A percentile compares a stretch with the other conserved stretches of the same genome.
Conservation (phyloP, 1,284 basidiomycete genomes). For the Chiua sp. region DNA sequence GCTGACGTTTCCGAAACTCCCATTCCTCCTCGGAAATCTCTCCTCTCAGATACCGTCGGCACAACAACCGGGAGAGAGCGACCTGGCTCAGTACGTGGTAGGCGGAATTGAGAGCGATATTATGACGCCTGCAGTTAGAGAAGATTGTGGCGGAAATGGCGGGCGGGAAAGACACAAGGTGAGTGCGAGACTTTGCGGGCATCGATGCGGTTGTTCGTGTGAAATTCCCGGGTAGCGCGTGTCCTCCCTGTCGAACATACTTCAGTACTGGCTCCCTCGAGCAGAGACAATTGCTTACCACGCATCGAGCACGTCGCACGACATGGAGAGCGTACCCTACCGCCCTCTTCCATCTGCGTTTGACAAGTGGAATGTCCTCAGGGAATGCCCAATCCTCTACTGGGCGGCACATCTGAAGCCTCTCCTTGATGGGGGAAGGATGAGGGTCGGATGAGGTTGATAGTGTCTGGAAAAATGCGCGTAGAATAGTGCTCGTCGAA, state of each 20-base stretch:
- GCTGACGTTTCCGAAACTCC: slow-evolving; percentile 53
- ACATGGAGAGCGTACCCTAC: slow-evolving; percentile 47
- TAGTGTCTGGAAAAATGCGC: slow-evolving; percentile 49
- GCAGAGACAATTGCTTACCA: slow-evolving; percentile 29
- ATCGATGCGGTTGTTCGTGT: slow-evolving; percentile 42
- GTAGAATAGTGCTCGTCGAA: slow-evolving; percentile 20
- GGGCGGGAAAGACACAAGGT: slow-evolving; percentile 30
- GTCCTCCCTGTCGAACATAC: slow-evolving; percentile 52
- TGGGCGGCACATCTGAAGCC: slow-evolving; percentile 46
- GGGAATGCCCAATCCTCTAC: slow-evolving; percentile 46
- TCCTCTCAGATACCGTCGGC: slow-evolving; percentile 50
- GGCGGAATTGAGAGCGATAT: slow-evolving; percentile 55
- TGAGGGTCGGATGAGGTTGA: slow-evolving; percentile 27
- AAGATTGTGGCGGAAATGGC: slow-evolving; percentile 36
- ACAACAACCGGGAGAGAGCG: slow-evolving; percentile 55
- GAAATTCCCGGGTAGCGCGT: slow-evolving; percentile 52
- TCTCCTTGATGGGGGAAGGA: slow-evolving; percentile 36
- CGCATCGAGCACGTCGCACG: slow-evolving; percentile 38
- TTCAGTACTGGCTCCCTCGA: slow-evolving; percentile 4
- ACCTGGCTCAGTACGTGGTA: slow-evolving; percentile 56
- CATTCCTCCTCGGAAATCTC: slow-evolving; percentile 54
- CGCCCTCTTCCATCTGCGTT: slow-evolving; percentile 53
- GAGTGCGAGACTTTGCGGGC: slow-evolving; percentile 42
- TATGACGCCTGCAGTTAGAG: slow-evolving; percentile 43
- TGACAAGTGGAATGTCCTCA: slow-evolving; percentile 36